A percentile compares a stretch with the other conserved stretches of the same genome.
Evolutionary conservation across 768 basidiomycete species (phyloP).

Genomic region (Sporobolomyces phaffii): DNA sequence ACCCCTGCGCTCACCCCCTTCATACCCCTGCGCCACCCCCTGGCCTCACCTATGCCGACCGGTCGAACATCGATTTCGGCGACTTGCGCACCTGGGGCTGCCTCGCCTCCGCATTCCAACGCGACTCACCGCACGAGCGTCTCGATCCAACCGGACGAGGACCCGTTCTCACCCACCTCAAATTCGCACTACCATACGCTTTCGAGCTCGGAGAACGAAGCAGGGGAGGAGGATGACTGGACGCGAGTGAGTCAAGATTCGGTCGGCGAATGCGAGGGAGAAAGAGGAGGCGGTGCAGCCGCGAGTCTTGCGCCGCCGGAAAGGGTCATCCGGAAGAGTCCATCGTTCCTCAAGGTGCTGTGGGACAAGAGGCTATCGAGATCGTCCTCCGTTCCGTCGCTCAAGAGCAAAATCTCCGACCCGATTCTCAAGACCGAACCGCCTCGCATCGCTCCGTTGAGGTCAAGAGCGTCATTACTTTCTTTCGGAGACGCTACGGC

Average conservation of each 20-base stretch:
- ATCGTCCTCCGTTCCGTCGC: background rate
- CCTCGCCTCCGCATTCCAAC: background rate
- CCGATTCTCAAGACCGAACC: slow-evolving; percentile 8
- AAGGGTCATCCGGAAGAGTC: background rate
- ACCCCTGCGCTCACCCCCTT: too few species aligned
- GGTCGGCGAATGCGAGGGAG: background rate
- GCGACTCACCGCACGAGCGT: slow-evolving; percentile 13
- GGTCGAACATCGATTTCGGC: too few species aligned
- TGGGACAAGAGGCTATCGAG: slow-evolving; percentile 1
- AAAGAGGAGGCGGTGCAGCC: background rate
- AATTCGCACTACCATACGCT: too few species aligned
- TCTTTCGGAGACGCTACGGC: background rate
- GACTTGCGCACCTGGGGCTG: too few species aligned
- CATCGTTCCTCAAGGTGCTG: slow-evolving; percentile 1
- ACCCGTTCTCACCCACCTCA: slow-evolving; percentile 9
- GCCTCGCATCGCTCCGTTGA: background rate
- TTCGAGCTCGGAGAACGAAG: background rate
- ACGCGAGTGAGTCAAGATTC: background rate
- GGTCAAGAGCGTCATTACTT: background rate
- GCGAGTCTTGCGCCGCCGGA: background rate
- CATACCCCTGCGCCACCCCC: too few species aligned
- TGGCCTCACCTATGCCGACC: too few species aligned
- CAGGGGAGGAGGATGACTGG: background rate
- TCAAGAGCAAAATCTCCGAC: slow-evolving; percentile 9
- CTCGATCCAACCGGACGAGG: slow-evolving; percentile 14